These are phyloP conservation scores for Begonia peltatifolia DNA, from an alignment of 306 rosid genomes.

Conservation along the genomic window DNA sequence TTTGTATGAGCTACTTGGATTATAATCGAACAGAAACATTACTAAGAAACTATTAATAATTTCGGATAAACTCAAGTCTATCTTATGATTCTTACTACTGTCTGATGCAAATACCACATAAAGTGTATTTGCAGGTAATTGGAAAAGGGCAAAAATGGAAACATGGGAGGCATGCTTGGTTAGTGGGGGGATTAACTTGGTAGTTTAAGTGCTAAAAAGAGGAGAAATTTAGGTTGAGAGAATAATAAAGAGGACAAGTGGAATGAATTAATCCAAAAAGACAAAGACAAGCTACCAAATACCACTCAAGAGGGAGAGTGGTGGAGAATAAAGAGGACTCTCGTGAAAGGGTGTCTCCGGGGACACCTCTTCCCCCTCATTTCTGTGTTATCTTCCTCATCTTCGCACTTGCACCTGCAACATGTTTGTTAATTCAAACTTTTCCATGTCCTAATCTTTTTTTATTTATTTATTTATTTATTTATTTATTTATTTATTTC, in stretches of 20 bases:
- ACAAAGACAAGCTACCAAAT: constrained; percentile 53
- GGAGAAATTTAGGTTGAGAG: constrained; percentile 37
- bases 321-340: constrained; percentile 68
- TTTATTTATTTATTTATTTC: too few species aligned
- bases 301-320: constrained; percentile 32
- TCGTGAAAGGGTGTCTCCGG: too few species aligned
- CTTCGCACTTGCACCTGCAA: neutral
- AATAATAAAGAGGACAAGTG: constrained; percentile 34
- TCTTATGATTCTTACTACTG: neutral
- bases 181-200: constrained; percentile 18
- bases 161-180: constrained; percentile 16
- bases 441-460: too few species aligned
- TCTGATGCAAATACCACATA: too few species aligned
- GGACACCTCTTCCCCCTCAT: too few species aligned
- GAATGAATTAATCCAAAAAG: constrained; percentile 53
- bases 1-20: neutral
- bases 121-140: too few species aligned
- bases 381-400: constrained; percentile 13
- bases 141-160: constrained; percentile 19
- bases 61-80: too few species aligned
- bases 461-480: too few species aligned
- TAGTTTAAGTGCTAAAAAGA: constrained; percentile 15
- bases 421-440: too few species aligned
- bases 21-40: neutral
- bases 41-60: neutral